These are phyloP conservation scores for Vitis labrusca DNA, from an alignment of 164 flowering plant species.

Conservation along the genomic window DNA sequence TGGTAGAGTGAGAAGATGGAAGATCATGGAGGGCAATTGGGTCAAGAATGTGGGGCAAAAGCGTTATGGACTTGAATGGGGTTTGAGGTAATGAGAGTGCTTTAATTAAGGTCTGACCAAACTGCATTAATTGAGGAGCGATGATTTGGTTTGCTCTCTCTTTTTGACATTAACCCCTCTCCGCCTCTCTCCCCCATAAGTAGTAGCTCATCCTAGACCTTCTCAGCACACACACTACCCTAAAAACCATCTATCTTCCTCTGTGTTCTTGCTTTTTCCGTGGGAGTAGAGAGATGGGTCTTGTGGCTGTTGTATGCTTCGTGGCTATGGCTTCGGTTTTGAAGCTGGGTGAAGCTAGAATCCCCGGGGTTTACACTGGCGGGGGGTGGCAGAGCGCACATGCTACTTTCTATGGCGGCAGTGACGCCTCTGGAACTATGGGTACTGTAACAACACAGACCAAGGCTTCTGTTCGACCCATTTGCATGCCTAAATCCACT, in stretches of 20 bases:
- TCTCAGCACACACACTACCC: not conserved
- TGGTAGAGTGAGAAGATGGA: too few species aligned
- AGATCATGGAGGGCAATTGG: too few species aligned
- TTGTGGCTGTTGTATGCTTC: constrained; percentile 2
- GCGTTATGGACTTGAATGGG: too few species aligned
- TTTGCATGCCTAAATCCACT: not conserved
- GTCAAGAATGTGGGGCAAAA: too few species aligned
- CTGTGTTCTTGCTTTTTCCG: not conserved
- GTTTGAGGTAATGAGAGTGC: too few species aligned
- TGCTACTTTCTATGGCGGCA: constrained; percentile 67
- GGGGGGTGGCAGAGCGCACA: constrained; percentile 54
- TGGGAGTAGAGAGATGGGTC: constrained; percentile 9
- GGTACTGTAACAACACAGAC: constrained; percentile 25
- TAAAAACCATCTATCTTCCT: not conserved
- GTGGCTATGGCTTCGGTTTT: constrained; percentile 12
- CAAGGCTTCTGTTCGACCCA: not conserved
- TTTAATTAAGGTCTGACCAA: constrained; percentile 9
- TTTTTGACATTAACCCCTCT: constrained; percentile 1
- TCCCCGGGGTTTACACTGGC: constrained; percentile 50
- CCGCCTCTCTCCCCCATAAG: not conserved
- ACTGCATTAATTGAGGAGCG: constrained; percentile 18
- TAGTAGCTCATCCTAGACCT: too few species aligned
- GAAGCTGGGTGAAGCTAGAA: constrained; percentile 24
- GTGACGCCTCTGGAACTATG: constrained; percentile 69
- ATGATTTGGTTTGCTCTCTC: constrained; percentile 9